Conservation (phyloP, 352 stramenopile species). For the Albugo laibachii region DNA sequence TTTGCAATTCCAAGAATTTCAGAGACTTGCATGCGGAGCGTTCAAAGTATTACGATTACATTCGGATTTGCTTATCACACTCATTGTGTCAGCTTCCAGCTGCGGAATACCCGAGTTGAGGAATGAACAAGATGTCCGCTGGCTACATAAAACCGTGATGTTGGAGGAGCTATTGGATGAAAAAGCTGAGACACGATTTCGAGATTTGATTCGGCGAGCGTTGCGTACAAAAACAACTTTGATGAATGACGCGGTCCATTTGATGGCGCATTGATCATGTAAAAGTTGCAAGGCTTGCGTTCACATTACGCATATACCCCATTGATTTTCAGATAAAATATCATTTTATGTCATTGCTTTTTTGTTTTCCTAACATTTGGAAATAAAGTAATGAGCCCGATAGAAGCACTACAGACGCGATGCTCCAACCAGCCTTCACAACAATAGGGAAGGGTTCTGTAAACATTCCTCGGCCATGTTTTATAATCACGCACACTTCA, state of each 20-base stretch:
- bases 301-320: too few species aligned
- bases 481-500: slow-evolving; percentile 63
- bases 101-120: slow-evolving; percentile 67
- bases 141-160: slow-evolving; percentile 65
- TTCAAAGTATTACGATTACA: slow-evolving; percentile 53
- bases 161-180: slow-evolving; percentile 34
- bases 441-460: slow-evolving; percentile 64
- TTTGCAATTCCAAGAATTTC: slow-evolving; percentile 53
- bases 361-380: not conserved
- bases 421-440: slow-evolving; percentile 61
- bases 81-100: slow-evolving; percentile 56
- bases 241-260: slow-evolving; percentile 67
- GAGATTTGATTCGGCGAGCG: slow-evolving; percentile 56
- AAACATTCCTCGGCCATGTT: slow-evolving; percentile 75
- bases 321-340: too few species aligned
- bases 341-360: too few species aligned
- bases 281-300: too few species aligned
- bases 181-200: slow-evolving; percentile 34
- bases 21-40: slow-evolving; percentile 33
- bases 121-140: slow-evolving; percentile 45
- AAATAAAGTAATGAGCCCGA: slow-evolving; percentile 75
- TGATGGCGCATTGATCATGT: slow-evolving; percentile 43
- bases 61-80: slow-evolving; percentile 66
- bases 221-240: slow-evolving; percentile 62
- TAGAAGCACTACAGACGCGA: slow-evolving; percentile 54